Conservation (phyloP, 2,329 filamentous ascomycete genomes). For the Colletotrichum magnum region DNA sequence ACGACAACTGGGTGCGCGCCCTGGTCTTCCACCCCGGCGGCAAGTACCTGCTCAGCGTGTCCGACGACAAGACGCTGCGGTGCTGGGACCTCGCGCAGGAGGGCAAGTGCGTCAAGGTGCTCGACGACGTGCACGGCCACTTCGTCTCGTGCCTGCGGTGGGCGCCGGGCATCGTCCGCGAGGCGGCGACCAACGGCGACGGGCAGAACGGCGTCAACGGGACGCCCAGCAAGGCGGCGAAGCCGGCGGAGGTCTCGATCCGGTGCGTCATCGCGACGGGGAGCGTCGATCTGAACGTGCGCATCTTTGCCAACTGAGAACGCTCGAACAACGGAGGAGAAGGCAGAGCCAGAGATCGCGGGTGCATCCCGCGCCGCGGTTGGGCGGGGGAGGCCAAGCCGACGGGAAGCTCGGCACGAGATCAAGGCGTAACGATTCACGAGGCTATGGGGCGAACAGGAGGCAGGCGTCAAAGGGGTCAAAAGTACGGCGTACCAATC, state of each 20-base stretch:
- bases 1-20: slow-evolving; percentile 94
- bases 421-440: slow-evolving; percentile 39
- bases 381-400: neutral
- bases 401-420: slow-evolving; percentile 1
- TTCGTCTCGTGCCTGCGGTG: slow-evolving; percentile 91
- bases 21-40: slow-evolving; percentile 92
- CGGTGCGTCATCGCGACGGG: slow-evolving; percentile 90
- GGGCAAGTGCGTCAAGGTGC: slow-evolving; percentile 87
- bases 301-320: slow-evolving; percentile 77
- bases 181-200: slow-evolving; percentile 57
- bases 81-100: slow-evolving; percentile 96
- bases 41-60: slow-evolving; percentile 87
- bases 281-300: slow-evolving; percentile 84
- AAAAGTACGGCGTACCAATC: slow-evolving; percentile 37
- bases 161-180: slow-evolving; percentile 83
- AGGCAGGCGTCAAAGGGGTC: slow-evolving; percentile 37
- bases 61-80: slow-evolving; percentile 91
- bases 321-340: neutral
- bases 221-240: slow-evolving; percentile 62
- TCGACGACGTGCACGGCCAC: slow-evolving; percentile 83
- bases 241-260: slow-evolving; percentile 71
- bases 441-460: slow-evolving; percentile 33
- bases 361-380: slow-evolving; percentile 4
- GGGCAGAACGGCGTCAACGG: slow-evolving; percentile 59
- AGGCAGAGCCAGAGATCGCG: neutral